Evolutionary conservation across 2,329 filamentous ascomycete genomes (phyloP).

Genomic region (Paraphaeosphaeria minitans): DNA sequence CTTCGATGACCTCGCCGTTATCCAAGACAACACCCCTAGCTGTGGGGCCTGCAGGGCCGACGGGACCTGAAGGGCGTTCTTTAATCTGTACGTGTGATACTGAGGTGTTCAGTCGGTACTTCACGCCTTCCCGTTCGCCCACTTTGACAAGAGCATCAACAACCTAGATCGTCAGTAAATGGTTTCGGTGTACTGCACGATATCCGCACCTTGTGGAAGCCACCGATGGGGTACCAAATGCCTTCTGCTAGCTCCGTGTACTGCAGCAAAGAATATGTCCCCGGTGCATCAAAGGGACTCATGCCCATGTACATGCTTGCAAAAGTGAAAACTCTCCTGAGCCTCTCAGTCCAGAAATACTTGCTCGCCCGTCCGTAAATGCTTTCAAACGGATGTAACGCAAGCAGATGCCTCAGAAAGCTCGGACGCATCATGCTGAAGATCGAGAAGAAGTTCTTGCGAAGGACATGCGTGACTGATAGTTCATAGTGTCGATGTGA

Average conservation of each 20-base stretch:
- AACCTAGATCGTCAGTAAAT: conserved; percentile 37
- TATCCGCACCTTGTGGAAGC: conserved; percentile 64
- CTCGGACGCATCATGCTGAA: conserved; percentile 61
- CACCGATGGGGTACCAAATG: conserved; percentile 75
- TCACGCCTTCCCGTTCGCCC: conserved; percentile 65
- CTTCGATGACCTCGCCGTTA: conserved; percentile 62
- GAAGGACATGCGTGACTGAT: conserved; percentile 67
- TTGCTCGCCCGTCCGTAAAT: conserved; percentile 68
- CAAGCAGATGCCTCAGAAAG: conserved; percentile 64
- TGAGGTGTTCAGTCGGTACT: conserved; percentile 64
- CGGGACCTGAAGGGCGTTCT: conserved; percentile 49
- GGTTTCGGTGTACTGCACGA: not conserved
- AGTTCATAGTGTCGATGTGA: conserved; percentile 73
- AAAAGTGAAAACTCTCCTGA: conserved; percentile 75
- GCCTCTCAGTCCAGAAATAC: conserved; percentile 72
- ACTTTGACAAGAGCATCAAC: conserved; percentile 68
- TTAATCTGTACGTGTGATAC: conserved; percentile 62
- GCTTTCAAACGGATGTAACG: conserved; percentile 72
- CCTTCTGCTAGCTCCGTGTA: conserved; percentile 78
- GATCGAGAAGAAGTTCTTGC: conserved; percentile 68
- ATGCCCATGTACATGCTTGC: conserved; percentile 85
- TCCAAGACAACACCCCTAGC: conserved; percentile 65
- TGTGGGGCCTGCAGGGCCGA: conserved; percentile 43
- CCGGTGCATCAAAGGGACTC: conserved; percentile 76
- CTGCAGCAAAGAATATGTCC: conserved; percentile 74